phyloP scores from a whole-genome alignment of 495 filamentous ascomycete species.

The Aspergillus funiculosus region DNA sequence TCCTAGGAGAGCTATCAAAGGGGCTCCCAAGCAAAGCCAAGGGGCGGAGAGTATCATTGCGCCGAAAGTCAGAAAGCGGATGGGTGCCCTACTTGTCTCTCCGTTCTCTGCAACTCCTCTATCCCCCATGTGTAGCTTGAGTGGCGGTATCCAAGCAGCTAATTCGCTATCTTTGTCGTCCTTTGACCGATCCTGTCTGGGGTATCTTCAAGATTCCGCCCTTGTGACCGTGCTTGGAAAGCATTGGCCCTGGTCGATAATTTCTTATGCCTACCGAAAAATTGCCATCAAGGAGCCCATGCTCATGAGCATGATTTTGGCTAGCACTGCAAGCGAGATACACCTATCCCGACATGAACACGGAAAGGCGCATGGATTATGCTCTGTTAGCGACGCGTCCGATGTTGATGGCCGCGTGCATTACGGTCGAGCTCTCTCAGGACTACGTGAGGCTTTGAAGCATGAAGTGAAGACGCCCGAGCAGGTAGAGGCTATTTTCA shows the following conservation, averaged over 20 bases:
- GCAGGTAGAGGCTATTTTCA: constrained; percentile 30
- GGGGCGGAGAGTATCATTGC: neutral
- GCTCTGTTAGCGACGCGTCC: neutral
- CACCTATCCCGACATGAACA: neutral
- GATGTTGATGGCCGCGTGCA: neutral
- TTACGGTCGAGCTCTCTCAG: constrained; percentile 22
- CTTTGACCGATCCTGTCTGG: constrained; percentile 27
- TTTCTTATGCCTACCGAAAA: constrained; percentile 30
- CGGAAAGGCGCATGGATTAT: no score
- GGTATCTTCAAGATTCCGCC: constrained; percentile 27
- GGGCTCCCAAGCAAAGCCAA: constrained; percentile 10
- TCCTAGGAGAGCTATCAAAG: constrained; percentile 18
- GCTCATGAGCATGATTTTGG: constrained; percentile 36
- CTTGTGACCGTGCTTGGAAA: constrained; percentile 31
- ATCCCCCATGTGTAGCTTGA: constrained; percentile 6
- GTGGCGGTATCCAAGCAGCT: constrained; percentile 21
- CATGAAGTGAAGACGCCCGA: constrained; percentile 26
- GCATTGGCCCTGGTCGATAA: constrained; percentile 33
- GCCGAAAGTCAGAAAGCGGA: neutral
- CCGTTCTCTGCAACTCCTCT: constrained; percentile 5
- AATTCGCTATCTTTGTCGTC: constrained; percentile 27
- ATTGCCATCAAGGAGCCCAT: constrained; percentile 30
- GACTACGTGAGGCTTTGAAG: constrained; percentile 27
- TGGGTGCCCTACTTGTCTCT: neutral
- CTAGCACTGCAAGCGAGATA: constrained; percentile 28